Base-by-base conservation (phyloP, 148 eudicot species). In the Nepenthes mirabilis region DNA sequence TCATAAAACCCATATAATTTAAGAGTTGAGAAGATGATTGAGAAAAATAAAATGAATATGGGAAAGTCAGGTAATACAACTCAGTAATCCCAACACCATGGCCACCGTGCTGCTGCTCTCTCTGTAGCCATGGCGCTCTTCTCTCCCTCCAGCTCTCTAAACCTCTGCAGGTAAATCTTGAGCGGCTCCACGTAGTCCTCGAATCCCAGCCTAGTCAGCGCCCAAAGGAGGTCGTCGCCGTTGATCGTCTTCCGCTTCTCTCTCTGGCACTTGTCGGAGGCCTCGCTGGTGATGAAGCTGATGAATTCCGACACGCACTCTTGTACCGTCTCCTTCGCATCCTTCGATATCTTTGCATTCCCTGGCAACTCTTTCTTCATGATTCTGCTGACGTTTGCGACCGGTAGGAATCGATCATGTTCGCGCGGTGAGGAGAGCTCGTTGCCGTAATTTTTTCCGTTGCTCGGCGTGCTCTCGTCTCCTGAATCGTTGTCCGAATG, bases 281-380 rank as follows among this genome's bases (percentile, higher is more conserved):
- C 78, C 35, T 74, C 78, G 1, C 74, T 74, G 0, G 78, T 74
- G 33, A 74, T 65, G 74, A 74, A 74, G 72, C 79, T 75, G 36
- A 75, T 75, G 79, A 75, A 75, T 74, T 75, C 79, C 1, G 79
- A 70, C 4, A 70, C 79, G 43, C 79, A 75, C 45, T 70, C 79
- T 63, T 75, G 79, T 6, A 75, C 75, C 0, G 79, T 70, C 32
- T 75, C 75, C 36, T 75, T 75, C 9, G 75, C 75, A 50, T 75
- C 79, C 63, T 75, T 75, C 1, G 78, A 70, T 52, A 75, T 70
- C 36, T 75, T 75, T 1, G 78, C 78, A 11, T 75, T 75, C 1
- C 71, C 57, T 5, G 79, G 79, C 33, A 70, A 71, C 0, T 74
- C 40, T 34, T 65, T 68, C 37, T 73, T 73, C 77, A 73, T 73